phyloP scores from a whole-genome alignment of 1,284 basidiomycete species.

The Pisolithus thermaeus region DNA sequence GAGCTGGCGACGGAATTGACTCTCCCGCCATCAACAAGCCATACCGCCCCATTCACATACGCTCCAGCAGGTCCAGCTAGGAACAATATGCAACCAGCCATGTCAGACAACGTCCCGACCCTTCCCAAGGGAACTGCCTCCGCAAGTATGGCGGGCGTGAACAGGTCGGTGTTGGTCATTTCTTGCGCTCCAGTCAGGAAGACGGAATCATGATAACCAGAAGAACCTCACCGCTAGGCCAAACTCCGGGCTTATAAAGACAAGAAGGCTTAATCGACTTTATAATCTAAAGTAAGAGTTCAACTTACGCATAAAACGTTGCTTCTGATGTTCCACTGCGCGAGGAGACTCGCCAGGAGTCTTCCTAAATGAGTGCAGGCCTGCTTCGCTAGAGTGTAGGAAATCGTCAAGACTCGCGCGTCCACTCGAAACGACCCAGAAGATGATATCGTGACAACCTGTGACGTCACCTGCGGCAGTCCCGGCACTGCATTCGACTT shows the following conservation, averaged over 20 bases:
- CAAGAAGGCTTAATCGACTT: not conserved
- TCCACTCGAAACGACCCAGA: conserved; percentile 63
- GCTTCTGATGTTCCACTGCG: conserved; percentile 69
- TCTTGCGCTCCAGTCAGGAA: conserved; percentile 33
- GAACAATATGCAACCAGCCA: conserved; percentile 65
- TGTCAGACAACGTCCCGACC: conserved; percentile 54
- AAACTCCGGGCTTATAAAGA: conserved; percentile 49
- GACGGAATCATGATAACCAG: not conserved
- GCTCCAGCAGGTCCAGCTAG: conserved; percentile 66
- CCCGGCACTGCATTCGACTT: not conserved
- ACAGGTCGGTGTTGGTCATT: conserved; percentile 51
- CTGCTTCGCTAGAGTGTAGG: conserved; percentile 65
- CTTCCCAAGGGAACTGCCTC: conserved; percentile 53
- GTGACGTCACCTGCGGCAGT: conserved; percentile 42
- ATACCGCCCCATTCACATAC: conserved; percentile 66
- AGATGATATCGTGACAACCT: conserved; percentile 63
- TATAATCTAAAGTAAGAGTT: not conserved
- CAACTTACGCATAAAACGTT: conserved; percentile 46
- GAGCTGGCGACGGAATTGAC: conserved; percentile 31
- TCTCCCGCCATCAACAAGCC: conserved; percentile 67
- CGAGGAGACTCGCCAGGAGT: conserved; percentile 59
- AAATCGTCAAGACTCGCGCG: conserved; percentile 53
- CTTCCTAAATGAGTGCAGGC: conserved; percentile 68
- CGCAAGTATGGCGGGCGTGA: conserved; percentile 45
- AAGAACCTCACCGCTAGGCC: conserved; percentile 54